These are phyloP conservation scores for Blepharisma japonicum DNA, from an alignment of 73 alveolate genomes.

Conservation along the genomic window DNA sequence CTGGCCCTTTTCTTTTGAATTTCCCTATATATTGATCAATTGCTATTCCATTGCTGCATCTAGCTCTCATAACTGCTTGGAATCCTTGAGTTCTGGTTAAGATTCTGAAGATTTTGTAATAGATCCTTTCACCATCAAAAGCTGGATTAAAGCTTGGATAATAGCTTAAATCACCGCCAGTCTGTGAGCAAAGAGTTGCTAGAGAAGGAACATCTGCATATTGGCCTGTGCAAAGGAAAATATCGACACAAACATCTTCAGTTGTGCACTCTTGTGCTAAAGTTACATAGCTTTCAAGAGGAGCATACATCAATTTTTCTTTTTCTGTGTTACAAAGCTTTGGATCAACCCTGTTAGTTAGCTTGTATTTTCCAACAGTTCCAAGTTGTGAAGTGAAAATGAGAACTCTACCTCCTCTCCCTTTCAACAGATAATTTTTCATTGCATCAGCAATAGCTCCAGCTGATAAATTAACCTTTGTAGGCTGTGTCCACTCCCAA, in stretches of 20 bases:
- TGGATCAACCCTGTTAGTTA: background rate
- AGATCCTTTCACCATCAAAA: background rate
- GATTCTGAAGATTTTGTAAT: constrained; percentile 29
- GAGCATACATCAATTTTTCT: background rate
- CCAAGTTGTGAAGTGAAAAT: background rate
- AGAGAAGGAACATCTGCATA: background rate
- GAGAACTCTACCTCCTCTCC: background rate
- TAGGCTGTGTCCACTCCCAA: background rate
- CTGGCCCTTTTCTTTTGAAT: constrained; percentile 30
- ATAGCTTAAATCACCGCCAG: constrained; percentile 1
- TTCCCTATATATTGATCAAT: constrained; percentile 51
- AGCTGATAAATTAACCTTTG: background rate
- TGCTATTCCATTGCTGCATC: constrained; percentile 48
- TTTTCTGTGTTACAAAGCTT: background rate
- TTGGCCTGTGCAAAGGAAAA: background rate
- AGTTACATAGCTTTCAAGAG: background rate
- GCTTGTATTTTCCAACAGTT: background rate
- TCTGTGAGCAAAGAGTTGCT: background rate
- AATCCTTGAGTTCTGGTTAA: constrained; percentile 51
- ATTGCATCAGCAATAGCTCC: background rate
- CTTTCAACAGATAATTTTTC: background rate
- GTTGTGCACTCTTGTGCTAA: background rate
- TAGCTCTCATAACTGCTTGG: constrained; percentile 47
- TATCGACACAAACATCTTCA: constrained; percentile 9
- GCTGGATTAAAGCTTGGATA: background rate